Evolutionary conservation across 495 filamentous ascomycete genomes (phyloP), one percentile per base, ranked within the genome.

Genomic region (Pyrenopolyporus hunteri): DNA sequence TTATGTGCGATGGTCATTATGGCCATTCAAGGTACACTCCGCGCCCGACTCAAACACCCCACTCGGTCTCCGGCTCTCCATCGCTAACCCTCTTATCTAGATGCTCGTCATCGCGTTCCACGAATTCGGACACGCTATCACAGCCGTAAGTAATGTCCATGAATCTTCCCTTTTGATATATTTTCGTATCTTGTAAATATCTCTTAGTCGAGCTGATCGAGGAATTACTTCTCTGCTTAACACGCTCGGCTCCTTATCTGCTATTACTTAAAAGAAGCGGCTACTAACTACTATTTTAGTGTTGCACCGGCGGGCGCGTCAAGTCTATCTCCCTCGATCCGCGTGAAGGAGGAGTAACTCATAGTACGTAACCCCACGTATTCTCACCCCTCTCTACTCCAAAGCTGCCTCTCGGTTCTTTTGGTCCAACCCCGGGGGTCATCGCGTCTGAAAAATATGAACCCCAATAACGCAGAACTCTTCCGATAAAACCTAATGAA

Each of bases 81-180:
- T 57, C 33, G 11, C 48, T 55, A 29, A 55, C 37, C 10, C 11
- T 6, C 4, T 44, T 44, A 13, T 25, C 36, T 57, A 87, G 86
- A 92, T 92, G 89, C 82, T 92, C 28, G 88, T 91, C 8, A 92
- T 92, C 46, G 89, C 89, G 25, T 92, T 91, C 74, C 89, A 92
- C 77, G 89, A 92, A 70, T 92, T 91, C 72, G 83, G 86, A 25
- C 89, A 92, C 75, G 89, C 89, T 37, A 85, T 88, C 60, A 85
- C 86, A 4, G 86, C 88, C 33, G 42, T 45, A 45, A 26, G 42
- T 45, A 45, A 45, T 13, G 16, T 42, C 13, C 20, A 1, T 0
- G n/a, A 5, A 1, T 8, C 23, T 45, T 45, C 6, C 23, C 1
- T 25, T 16, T 26, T 16, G 6, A 44, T 6, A 14, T 10, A 16